Evolutionary conservation across 495 filamentous ascomycete species (phyloP), one percentile per base, ranked within the genome.

Genomic region (Jackrogersella multiformis): DNA sequence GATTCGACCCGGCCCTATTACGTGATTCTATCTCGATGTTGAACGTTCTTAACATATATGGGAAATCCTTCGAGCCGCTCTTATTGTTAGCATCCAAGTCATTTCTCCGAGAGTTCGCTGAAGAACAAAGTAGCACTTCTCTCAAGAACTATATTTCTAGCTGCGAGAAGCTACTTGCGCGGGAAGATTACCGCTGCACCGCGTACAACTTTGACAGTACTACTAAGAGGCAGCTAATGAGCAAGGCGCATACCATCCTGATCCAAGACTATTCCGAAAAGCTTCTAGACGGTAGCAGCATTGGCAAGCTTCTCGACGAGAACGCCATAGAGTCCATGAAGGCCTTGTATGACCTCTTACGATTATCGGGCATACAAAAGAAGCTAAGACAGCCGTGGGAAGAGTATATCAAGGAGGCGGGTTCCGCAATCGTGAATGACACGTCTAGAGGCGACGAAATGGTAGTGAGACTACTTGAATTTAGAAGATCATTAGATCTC

Each of bases 401-500:
- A 69, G 79, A 77, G 9, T 95, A 94, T 77, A 95, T 98, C 64
- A 79, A 87, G 20, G 80, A 85, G 51, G 86, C 90, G n/a, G 96
- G 95, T 2, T 82, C 88, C 0, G 72, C 65, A 2, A 96, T 99
- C 54, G 87, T 98, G 8, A 88, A 90, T 60, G 93, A 97, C 72
- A 88, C 88, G 26, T 83, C 85, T 3, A 85, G 90, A 28, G 88
- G 89, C 51, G 86, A 90, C 41, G 87, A 93, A n/a, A 99, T 98
- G 95, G 88, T 99, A 2, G 76, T 89, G 4, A 85, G 91, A 18
- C 79, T 99, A 13, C 83, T 99, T 5, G 84, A 89, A 42, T 90
- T 99, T 68, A 95, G 97, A 76, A 85, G 85, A 60, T 84, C 89
- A 26, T 84, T 97, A 3, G 93, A 97, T 69, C 76, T 87, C 34